phyloP scores from a whole-genome alignment of 208 protist species.

The Trypanosomatidae sp. region DNA sequence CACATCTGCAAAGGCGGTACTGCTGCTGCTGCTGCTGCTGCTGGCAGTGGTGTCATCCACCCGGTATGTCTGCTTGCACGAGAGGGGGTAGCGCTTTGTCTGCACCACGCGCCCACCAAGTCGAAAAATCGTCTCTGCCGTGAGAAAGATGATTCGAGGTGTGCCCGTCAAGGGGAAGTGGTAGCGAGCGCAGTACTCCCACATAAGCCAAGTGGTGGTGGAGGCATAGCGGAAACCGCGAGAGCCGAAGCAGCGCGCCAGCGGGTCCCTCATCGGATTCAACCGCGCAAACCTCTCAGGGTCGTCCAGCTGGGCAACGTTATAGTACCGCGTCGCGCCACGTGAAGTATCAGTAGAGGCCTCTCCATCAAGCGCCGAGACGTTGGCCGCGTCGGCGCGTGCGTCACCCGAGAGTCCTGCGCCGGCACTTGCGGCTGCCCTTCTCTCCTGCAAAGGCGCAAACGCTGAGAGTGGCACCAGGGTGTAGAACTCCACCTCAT shows the following conservation, averaged over 20 bases:
- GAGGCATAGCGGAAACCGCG: constrained; percentile 41
- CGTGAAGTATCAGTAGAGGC: neutral
- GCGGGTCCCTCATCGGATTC: neutral
- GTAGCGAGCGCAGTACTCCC: constrained; percentile 53
- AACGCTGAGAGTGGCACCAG: neutral
- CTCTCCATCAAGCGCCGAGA: neutral
- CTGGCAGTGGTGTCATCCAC: neutral
- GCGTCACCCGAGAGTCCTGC: neutral
- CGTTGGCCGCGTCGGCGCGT: neutral
- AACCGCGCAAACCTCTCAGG: constrained; percentile 20
- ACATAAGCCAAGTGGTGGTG: constrained; percentile 40
- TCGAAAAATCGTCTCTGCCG: constrained; percentile 21
- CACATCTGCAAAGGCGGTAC: neutral
- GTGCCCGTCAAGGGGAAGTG: constrained; percentile 18
- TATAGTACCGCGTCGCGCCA: constrained; percentile 25
- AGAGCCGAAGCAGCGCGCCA: constrained; percentile 28
- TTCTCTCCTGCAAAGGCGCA: neutral
- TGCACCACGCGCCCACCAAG: constrained; percentile 22
- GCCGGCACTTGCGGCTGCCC: neutral
- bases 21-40: neutral
- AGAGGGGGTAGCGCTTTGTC: neutral
- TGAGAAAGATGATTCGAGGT: constrained; percentile 34
- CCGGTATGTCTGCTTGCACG: neutral
- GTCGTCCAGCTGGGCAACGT: constrained; percentile 49
- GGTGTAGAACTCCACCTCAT: constrained; percentile 26